Base-by-base conservation (phyloP, 73 alveolate genomes). In the Symbiodinium natans region DNA sequence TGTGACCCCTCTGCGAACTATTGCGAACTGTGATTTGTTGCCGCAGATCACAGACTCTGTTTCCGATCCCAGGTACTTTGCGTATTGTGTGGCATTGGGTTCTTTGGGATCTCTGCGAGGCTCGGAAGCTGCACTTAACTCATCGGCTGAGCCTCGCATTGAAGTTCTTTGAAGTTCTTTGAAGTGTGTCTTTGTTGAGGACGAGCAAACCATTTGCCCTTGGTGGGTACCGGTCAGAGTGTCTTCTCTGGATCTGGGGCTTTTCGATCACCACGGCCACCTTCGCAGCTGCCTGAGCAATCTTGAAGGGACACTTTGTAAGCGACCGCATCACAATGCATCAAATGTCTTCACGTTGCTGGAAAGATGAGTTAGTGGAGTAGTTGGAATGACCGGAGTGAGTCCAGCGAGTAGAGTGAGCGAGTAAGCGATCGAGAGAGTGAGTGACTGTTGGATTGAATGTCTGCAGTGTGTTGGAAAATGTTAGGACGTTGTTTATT, bases 51-150 rank as follows among this genome's bases (percentile, higher is more conserved):
- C 13, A 13, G 13, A 9, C 21, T 46, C 13, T 46, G 59, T 13
- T 46, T 46, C 59, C 59, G 13, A 13, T 46, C 46, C 87, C 88
- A 90, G 96, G 96, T 90, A 90, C 41, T 90, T 90, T 74, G 39
- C 71, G 54, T 90, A 90, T 52, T 90, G 88, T 40, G 87, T 90
- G 41, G 2, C 39, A 11, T n/a, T 90, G 56, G 96, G 96, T 19
- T 87, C 75, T 17, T 19, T 90, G 86, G 96, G 96, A 2, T 73
- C 96, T 17, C 27, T 90, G 33, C 42, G 96, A 90, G 96, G 96
- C 87, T 34, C 4, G 41, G 80, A 23, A n/a, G n/a, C n/a, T n/a
- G n/a, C n/a, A n/a, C n/a, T n/a, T n/a, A n/a, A n/a, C n/a, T n/a
- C n/a, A n/a, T n/a, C n/a, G n/a, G n/a, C n/a, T n/a, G n/a, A n/a